Base-by-base conservation (phyloP, 2,329 filamentous ascomycete species). In the Microsporum ferrugineum region DNA sequence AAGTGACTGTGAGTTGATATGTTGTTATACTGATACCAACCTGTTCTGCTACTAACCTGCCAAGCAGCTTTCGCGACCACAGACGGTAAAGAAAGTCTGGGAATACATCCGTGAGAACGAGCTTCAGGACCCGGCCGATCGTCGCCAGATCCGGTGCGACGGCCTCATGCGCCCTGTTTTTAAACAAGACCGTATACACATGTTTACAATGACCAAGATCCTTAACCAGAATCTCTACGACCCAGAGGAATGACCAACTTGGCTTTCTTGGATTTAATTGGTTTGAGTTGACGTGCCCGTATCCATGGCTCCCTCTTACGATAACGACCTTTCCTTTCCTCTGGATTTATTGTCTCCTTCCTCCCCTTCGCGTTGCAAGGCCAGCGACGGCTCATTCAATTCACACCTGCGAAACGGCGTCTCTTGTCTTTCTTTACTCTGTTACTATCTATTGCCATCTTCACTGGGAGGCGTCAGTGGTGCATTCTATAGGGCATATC, bases 181-280 rank as follows among this genome's bases (percentile, higher is more conserved):
- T 78, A 95, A 95, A 74, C 83, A 88, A 70, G 84, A 91, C 69
- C 88, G 84, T 69, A 88, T 99, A 57, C 90, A 97, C 75, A 99
- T 99, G 94, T 99, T 99, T 75, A 91, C 90, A 67, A 97, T 99
- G 92, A 97, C 96, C 79, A 96, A 96, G 79, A 84, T 96, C 14
- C 84, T 97, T 8, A 90, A 89, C 65, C 86, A 88, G 71, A 92
- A 97, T 70, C 80, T 97, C 43, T 96, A 95, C 71, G 88, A 88
- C 1, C 81, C 89, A 14, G 63, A 65, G 57, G 65, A 65, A 39
- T 64, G 43, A 49, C 41, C 23, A 10, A 36, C 14, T 5, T 14
- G 12, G 27, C 8, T 34, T 23, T 7, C n/a, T 6, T n/a, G 17
- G 36, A 6, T 8, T n/a, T 12, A 14, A 5, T 10, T 55, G 5